These are phyloP conservation scores for Acanthamoeba culbertsoni DNA, from an alignment of 208 protist genomes.

Conservation along the genomic window DNA sequence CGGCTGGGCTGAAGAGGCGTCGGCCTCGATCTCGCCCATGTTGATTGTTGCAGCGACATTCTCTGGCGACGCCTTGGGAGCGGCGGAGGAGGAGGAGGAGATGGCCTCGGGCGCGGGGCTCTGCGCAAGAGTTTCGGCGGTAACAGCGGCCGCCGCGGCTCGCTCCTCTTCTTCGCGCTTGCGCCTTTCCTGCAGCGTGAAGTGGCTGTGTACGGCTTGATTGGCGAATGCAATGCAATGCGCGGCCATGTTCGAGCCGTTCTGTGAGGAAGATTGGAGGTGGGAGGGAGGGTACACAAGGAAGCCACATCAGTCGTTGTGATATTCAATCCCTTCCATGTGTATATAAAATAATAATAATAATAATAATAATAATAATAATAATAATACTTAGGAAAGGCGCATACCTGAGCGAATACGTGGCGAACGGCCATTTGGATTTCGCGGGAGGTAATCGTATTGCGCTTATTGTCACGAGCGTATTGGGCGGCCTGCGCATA, in stretches of 20 bases:
- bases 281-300: not conserved
- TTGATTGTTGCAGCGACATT: not conserved
- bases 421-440: slow-evolving; percentile 29
- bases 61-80: not conserved
- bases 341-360: too few relatives aligned
- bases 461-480: slow-evolving; percentile 12
- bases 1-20: not conserved
- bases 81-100: too few relatives aligned
- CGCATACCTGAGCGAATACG: not conserved
- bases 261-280: not conserved
- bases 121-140: not conserved
- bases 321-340: too few relatives aligned
- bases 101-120: not conserved
- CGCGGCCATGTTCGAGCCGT: not conserved
- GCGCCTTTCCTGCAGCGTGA: not conserved
- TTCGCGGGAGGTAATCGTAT: slow-evolving; percentile 7
- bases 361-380: not conserved
- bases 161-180: not conserved
- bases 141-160: not conserved
- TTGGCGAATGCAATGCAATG: slow-evolving; percentile 17
- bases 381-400: not conserved
- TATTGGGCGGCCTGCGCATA: not conserved
- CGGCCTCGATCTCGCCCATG: not conserved
- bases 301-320: not conserved
- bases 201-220: slow-evolving; percentile 27